Conservation (phyloP, 169 alveolate species). For the Toxoplasma gondii region DNA sequence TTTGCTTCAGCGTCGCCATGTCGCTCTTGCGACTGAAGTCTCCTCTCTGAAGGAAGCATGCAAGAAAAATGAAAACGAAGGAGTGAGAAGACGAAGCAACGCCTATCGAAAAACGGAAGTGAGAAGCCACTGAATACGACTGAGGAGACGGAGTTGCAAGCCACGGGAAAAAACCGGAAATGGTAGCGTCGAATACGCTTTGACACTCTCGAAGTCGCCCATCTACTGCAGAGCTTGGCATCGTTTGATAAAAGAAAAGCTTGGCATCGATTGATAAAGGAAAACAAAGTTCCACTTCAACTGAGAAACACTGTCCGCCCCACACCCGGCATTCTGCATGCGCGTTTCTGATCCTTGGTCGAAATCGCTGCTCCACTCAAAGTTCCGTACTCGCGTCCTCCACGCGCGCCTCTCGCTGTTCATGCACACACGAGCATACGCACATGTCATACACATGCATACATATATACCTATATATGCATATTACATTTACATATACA, state of each 20-base stretch:
- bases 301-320: too few relatives aligned
- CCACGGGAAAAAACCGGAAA: not conserved
- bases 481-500: not conserved
- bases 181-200: too few relatives aligned
- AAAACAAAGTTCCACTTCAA: too few relatives aligned
- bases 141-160: not conserved
- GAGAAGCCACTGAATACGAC: not conserved
- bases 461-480: too few relatives aligned
- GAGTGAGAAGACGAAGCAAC: not conserved
- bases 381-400: too few relatives aligned
- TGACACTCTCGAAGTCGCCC: too few relatives aligned
- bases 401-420: not conserved
- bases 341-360: too few relatives aligned
- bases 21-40: not conserved
- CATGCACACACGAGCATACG: not conserved
- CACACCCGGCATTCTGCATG: too few relatives aligned
- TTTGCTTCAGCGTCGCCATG: constrained; percentile 22
- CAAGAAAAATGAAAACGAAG: not conserved
- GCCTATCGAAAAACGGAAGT: not conserved
- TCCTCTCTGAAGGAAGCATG: not conserved
- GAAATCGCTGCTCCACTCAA: too few relatives aligned
- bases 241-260: too few relatives aligned
- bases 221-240: too few relatives aligned
- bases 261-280: too few relatives aligned
- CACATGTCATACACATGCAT: not conserved